phyloP scores from a whole-genome alignment of 1,139 yeast genomes.

The Yamadazyma membranifaciens region DNA sequence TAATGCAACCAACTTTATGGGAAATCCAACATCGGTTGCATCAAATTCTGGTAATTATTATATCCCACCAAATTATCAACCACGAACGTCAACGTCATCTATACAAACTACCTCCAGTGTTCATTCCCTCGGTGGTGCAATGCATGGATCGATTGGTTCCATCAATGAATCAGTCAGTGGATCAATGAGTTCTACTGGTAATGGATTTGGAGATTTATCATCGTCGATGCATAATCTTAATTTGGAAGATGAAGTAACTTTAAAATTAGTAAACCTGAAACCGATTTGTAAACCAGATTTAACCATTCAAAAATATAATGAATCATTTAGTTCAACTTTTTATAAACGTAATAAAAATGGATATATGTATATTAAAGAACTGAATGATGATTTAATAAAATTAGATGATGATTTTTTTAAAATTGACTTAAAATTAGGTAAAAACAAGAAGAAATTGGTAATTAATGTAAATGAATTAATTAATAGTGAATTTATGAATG shows the following conservation, averaged over 20 bases:
- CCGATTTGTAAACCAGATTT: slow-evolving; percentile 9
- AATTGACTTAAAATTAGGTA: slow-evolving; percentile 9
- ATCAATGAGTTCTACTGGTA: neutral
- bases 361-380: slow-evolving; percentile 38
- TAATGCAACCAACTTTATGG: no score
- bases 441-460: slow-evolving; percentile 5
- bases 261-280: slow-evolving; percentile 7
- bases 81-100: slow-evolving; percentile 6
- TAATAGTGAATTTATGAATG: slow-evolving; percentile 15
- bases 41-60: no score
- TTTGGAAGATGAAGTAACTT: slow-evolving; percentile 4
- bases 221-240: neutral
- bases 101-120: slow-evolving; percentile 5
- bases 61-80: neutral
- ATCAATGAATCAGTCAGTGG: neutral
- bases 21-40: no score
- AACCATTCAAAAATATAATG: slow-evolving; percentile 16
- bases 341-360: slow-evolving; percentile 36
- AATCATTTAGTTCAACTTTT: slow-evolving; percentile 27
- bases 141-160: neutral
- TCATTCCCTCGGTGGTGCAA: neutral
- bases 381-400: slow-evolving; percentile 21
- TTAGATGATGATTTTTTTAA: slow-evolving; percentile 14
- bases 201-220: neutral
- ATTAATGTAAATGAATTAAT: slow-evolving; percentile 12